Base-by-base conservation (phyloP, 495 filamentous ascomycete genomes). In the Lasiosphaeria miniovina region DNA sequence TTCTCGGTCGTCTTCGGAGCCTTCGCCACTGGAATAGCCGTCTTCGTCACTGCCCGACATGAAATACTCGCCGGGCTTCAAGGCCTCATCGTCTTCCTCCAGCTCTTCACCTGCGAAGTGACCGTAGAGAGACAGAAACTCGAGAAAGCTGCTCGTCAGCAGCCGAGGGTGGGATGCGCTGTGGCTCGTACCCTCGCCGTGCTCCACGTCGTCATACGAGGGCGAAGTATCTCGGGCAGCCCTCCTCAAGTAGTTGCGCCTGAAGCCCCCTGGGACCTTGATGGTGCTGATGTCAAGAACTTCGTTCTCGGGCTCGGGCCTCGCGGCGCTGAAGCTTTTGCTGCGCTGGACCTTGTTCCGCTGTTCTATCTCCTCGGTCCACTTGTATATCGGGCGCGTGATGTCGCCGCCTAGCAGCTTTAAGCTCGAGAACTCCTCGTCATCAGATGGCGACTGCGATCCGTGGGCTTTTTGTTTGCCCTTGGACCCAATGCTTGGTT, bases 41-140 rank as follows among this genome's bases (percentile, higher is more conserved):
- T 74, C 75, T 10, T 81, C 79, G 64, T 85, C 88, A 46, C 82
- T 78, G 49, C 86, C 87, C 6, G 87, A 87, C 8, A 84, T 84
- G 66, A 94, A 91, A 68, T 93, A 96, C 63, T 95, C 91, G 71
- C 93, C 89, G 5, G 89, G 89, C 14, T 79, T 82, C 59, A 95
- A 75, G 3, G 84, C 90, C 69, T 96, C 93, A 57, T 98, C 93
- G 64, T 97, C 94, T 68, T 97, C 92, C 71, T 96, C 91, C 6
- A 98, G 81, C 68, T 95, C 86, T 73, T 98, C 94, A 68, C 94
- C 94, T 14, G 94, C 94, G 71, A 98, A 98, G 75, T 98, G 95
- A 4, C 95, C 94, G 65, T 96, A 97, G 14, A 98, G 79, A 7
- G 89, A 92, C 53, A 98, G 71, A 65, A 98, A 98, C 69, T 98